Base-by-base conservation (phyloP, 208 protist species). In the Borovskyia barvae region DNA sequence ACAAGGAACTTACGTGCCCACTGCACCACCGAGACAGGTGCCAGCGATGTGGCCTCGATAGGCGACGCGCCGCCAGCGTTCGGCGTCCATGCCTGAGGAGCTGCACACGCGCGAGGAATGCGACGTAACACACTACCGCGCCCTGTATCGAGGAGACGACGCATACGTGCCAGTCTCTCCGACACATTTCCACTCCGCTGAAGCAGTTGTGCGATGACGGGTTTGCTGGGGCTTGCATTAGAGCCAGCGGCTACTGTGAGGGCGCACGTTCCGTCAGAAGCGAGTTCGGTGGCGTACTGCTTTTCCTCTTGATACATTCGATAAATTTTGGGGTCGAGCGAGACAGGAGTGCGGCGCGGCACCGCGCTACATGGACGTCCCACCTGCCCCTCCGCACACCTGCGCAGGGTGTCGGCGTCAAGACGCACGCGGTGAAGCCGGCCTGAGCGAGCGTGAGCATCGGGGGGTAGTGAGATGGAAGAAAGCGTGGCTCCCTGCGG, bases 1-100 rank as follows among this genome's bases (percentile, higher is more conserved):
- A 80, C 35, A 15, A 80, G 25, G 17, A 80, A 80, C 47, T 75
- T 75, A 6, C 58, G 61, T 15, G 51, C 67, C 73, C 73, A 80
- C 40, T 69, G 73, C 25, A 53, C 7, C 15, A 76, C 63, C 12
- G 40, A n/a, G 2, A 54, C 20, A 7, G 14, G 0, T 0, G 26
- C 33, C 15, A 56, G 22, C 5, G 28, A 32, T 6, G 3, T 20
- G 1, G 14, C 15, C 7, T 25, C 51, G n/a, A 64, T 64, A 1
- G 64, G 64, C 28, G 64, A 49, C 4, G 25, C 12, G 40, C 4
- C 19, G 33, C 15, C 50, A 2, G 9, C 35, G n/a, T 15, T 20
- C 28, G 64, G 64, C 11, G 25, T 36, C 64, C 64, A 71, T 3
- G 55, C 39, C 25, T 22, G 43, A 12, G 64, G 64, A 11, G 48